Base-by-base conservation (phyloP, 768 basidiomycete species). In the Phaffia australis region DNA sequence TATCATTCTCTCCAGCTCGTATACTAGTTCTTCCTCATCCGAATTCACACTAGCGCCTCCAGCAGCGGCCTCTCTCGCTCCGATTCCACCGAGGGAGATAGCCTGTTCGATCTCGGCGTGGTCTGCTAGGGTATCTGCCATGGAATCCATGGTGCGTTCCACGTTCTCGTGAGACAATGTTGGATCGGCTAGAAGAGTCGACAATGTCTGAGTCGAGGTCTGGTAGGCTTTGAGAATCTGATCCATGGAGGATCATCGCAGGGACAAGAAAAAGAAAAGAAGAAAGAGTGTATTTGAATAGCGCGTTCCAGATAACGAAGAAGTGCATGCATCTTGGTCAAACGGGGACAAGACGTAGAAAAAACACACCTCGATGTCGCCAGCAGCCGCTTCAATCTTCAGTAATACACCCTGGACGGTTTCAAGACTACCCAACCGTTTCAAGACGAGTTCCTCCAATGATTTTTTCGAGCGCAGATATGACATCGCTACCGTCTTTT, bases 171-270 rank as follows among this genome's bases (percentile, higher is more conserved):
- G 81, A 69, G 86, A 84, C 16, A 98, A 79, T 0, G 84, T 84
- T 0, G 92, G 90, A 71, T 94, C 84, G 9, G 85, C 79, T 1
- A 97, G 82, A 54, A 97, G 83, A 0, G 83, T 77, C 18, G 81
- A 82, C 7, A 97, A 79, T 0, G 92, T 91, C 7, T 81, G 76
- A 0, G 89, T 86, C 7, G 91, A 92, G 2, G 85, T 84, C 75
- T 89, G 83, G 73, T 94, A 98, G 0, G 85, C 83, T 70, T 82
- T 83, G 83, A 98, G 84, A 59, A 95, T 87, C 89, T 92, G 70
- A 62, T 15, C 5, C 23, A 3, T 2, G 19, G 42, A 25, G 16
- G 32, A 51, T 49, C 23, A 21, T 23, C 21, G 48, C 30, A 27
- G 11, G 30, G 16, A 51, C n/a, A n/a, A 57, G 11, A 56, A n/a